Base-by-base conservation (phyloP, 495 filamentous ascomycete species). In the Xylaria nigripes region DNA sequence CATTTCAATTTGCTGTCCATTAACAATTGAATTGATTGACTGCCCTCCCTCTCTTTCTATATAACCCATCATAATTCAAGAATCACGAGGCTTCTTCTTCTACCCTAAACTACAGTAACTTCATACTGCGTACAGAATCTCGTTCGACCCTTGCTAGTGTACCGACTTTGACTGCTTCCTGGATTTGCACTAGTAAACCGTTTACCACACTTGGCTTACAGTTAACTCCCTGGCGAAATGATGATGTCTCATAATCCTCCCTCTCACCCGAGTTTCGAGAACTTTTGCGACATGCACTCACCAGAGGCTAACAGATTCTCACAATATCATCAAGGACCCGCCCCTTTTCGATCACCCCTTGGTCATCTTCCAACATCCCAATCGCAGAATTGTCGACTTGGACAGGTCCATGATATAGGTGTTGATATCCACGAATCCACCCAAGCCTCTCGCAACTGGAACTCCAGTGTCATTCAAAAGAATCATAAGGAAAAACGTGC, bases 301-400 rank as follows among this genome's bases (percentile, higher is more conserved):
- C 36, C 53, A 36, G 48, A 36, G 32, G 10, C 32, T 15, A 15
- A 54, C 42, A 54, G 48, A 49, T 9, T 25, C 45, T 32, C 53
- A 44, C 43, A 48, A 50, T 47, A 55, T 52, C 42, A 42, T 59
- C 55, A 57, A 46, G 46, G 38, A 10, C 15, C 23, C 1, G 41
- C 19, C 41, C 25, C 45, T 43, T 23, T 45, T 30, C 54, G 40
- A 22, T 49, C 47, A 32, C 34, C 61, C 5, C 68, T 74, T 18
- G 50, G 57, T n/a, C 66, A 70, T 27, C 60, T 73, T 24, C 55
- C 70, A 18, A 45, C 68, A 36, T 56, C 55, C 53, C 63, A 61
- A 23, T 58, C 70, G 18, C 66, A 67, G 48, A 70, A 72, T 56
- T 51, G 62, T 10, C 55, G 63, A 9, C 57, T 73, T 7, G 51